Evolutionary conservation across 2,329 filamentous ascomycete genomes (phyloP), one percentile per base, ranked within the genome.

Genomic region (Aspergillus thermomutatus): DNA sequence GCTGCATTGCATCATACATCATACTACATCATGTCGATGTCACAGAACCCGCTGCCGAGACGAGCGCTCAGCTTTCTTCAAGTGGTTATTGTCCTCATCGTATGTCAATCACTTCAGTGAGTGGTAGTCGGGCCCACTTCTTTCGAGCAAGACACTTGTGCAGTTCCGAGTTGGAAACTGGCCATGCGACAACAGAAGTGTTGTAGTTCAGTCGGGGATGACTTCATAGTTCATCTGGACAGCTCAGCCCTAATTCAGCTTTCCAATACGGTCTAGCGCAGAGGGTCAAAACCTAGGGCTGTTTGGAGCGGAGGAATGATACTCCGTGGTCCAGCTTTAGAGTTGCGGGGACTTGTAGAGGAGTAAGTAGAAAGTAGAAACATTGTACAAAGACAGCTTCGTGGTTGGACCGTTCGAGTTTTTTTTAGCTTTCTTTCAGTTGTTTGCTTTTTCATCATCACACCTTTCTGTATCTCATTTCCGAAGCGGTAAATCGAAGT

Each of bases 11-110:
- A 67, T 72, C 69, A 71, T 69, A 56, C 69, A 67, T 72, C 69
- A 71, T 69, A 56, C 41, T 64, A 65, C 69, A 72, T 73, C 71
- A 73, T 72, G 64, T 50, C 51, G 61, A 69, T 69, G 68, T 71
- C 68, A 71, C 61, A 34, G 14, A 25, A 21, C 21, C 51, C 40
- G 25, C 31, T n/a, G 40, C 40, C 40, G n/a, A 21, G 10, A 43
- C 7, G 40, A 43, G 40, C 8, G 21, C n/a, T 10, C 21, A 43
- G 40, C 43, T 26, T 10, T 21, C 19, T 46, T 46, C 11, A 27
- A 37, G 23, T 21, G n/a, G 50, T 52, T 27, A 28, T 34, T 34
- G 26, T 50, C 31, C 26, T 43, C 40, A 23, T 19, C 10, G 40
- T 43, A 19, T 7, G 19, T 17, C 40, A 43, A 21, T 43, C 8